Evolutionary conservation across 2,329 filamentous ascomycete species (phyloP).

Genomic region (Coniochaeta ligniaria): DNA sequence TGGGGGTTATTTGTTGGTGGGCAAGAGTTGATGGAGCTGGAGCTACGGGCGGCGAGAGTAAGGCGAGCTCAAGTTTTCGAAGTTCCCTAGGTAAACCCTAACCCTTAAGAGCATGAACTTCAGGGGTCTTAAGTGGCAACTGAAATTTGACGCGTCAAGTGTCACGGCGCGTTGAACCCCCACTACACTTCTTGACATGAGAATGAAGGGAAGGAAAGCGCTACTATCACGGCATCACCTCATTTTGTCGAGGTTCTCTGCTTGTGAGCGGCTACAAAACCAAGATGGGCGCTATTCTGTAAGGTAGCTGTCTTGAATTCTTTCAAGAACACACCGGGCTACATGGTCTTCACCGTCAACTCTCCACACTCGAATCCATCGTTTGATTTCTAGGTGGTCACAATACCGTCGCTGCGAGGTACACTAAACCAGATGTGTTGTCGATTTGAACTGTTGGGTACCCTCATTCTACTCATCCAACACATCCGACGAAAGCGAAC

Average conservation of each 20-base stretch:
- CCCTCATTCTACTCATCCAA: conserved; percentile 39
- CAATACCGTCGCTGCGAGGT: not conserved
- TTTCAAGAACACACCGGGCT: no score
- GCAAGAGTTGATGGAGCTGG: not conserved
- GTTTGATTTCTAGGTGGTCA: no score
- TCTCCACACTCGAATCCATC: no score
- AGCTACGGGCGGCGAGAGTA: not conserved
- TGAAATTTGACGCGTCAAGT: not conserved
- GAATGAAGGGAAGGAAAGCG: no score
- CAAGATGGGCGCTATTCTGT: no score
- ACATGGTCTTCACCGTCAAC: no score
- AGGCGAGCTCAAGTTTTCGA: no score
- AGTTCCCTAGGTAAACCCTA: not conserved
- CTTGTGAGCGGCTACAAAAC: no score
- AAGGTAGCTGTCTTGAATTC: no score
- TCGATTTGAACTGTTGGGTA: conserved; percentile 45
- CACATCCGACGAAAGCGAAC: conserved; percentile 28
- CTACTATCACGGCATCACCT: no score
- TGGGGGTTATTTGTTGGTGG: not conserved
- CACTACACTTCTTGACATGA: not conserved
- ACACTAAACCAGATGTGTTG: conserved; percentile 33
- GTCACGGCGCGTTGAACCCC: not conserved
- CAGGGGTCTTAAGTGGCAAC: not conserved
- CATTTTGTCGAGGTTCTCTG: no score
- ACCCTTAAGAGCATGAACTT: not conserved